Conservation (phyloP, 805 yeast species). For the Spathaspora hagerdaliae region DNA sequence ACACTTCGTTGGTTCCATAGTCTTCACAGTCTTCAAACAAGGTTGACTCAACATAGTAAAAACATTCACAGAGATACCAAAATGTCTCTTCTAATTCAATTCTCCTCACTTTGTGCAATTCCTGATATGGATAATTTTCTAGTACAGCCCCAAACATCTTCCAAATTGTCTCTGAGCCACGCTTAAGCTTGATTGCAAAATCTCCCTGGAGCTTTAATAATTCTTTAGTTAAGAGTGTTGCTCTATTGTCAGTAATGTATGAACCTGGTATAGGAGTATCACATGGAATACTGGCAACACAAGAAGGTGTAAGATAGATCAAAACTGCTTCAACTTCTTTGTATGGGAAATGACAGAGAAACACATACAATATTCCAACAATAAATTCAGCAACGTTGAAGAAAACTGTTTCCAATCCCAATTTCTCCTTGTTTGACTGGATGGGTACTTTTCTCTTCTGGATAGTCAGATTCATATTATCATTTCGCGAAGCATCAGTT, state of each 20-base stretch:
- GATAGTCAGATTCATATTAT: too few relatives aligned
- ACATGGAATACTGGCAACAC: not conserved
- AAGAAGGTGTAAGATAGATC: not conserved
- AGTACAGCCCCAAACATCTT: not conserved
- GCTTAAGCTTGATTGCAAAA: not conserved
- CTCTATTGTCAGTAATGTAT: not conserved
- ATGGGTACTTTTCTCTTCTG: too few relatives aligned
- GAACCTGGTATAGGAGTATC: not conserved
- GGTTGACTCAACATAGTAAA: not conserved
- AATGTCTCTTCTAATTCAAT: not conserved
- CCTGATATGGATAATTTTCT: not conserved
- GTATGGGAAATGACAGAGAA: not conserved
- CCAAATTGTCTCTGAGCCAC: not conserved
- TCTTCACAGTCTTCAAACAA: not conserved
- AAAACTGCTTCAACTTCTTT: not conserved
- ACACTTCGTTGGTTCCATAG: not conserved
- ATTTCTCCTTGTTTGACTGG: too few relatives aligned
- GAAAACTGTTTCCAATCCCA: too few relatives aligned
- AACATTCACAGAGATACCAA: not conserved
- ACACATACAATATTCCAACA: too few relatives aligned
- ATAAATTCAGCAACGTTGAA: too few relatives aligned
- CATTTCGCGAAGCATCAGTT: too few relatives aligned
- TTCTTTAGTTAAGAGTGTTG: not conserved
- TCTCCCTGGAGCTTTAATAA: not conserved
- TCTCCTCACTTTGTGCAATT: not conserved